Conservation (phyloP, 176 grass and related monocot species). For the Alloteropsis semialata region DNA sequence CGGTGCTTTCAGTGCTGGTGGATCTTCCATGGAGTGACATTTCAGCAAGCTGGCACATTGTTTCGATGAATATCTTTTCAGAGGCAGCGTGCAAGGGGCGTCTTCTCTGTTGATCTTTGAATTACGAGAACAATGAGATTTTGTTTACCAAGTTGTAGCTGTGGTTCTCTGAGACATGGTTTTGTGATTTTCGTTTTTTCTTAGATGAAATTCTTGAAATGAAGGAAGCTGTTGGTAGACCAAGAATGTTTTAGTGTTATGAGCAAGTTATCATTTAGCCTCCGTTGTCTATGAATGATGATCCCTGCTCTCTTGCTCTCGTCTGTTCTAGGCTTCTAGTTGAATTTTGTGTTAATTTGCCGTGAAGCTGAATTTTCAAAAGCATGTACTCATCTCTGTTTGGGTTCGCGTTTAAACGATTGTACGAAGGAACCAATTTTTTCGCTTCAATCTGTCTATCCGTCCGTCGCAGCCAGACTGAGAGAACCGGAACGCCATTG, state of each 20-base stretch:
- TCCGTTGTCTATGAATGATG: too few species aligned
- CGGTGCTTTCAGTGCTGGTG: slow-evolving; percentile 42
- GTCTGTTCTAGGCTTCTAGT: neutral
- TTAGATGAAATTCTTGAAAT: slow-evolving; percentile 11
- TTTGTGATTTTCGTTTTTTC: slow-evolving; percentile 11
- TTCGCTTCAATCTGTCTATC: too few species aligned
- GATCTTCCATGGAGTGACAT: slow-evolving; percentile 62
- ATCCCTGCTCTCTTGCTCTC: too few species aligned
- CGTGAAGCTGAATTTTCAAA: neutral
- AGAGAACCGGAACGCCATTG: too few species aligned
- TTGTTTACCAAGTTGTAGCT: slow-evolving; percentile 39
- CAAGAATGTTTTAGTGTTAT: neutral
- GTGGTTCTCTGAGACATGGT: slow-evolving; percentile 9
- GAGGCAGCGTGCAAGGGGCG: neutral
- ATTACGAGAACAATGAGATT: slow-evolving; percentile 28
- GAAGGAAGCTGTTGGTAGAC: neutral
- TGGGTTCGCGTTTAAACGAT: too few species aligned
- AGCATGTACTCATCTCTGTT: too few species aligned
- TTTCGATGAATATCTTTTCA: neutral
- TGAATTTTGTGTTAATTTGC: too few species aligned
- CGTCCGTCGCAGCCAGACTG: too few species aligned
- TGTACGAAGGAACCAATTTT: too few species aligned
- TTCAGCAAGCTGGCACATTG: neutral
- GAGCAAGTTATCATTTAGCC: neutral
- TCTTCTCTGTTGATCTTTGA: slow-evolving; percentile 31